Base-by-base conservation (phyloP, 1,139 yeast genomes). In the Blastobotrys buckinghamii region DNA sequence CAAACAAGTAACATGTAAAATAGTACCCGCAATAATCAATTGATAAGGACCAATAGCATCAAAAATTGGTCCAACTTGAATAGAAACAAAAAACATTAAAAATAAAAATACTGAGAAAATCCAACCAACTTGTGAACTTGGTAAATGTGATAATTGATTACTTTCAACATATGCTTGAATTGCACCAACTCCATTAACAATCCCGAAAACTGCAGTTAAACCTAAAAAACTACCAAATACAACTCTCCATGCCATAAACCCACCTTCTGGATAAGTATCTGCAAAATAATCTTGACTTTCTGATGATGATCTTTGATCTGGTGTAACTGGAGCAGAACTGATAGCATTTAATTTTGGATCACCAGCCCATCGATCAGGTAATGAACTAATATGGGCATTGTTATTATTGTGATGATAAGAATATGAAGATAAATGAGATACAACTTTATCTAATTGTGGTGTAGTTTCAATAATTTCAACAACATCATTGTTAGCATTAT, bases 111-210 rank as follows among this genome's bases (percentile, higher is more conserved):
- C 60, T 1, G 88, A 78, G 61, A 82, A 81, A 38, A 83, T 76
- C 90, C 89, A 82, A 6, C 85, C 78, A 3, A 80, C 74, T n/a
- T 75, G 70, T 1, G 82, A 72, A 2, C 79, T 66, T 12, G 71
- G 64, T 8, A 71, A 71, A 33, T 68, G 53, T 2, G 69, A 63
- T 44, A 82, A 67, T 57, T 80, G 84, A 59, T 82, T 76, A 8
- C 68, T 64, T 2, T 82, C 70, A 13, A 84, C 73, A 56, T 82
- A 82, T 0, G 86, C 76, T 63, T 83, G 84, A 44, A 83, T 73
- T 0, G 87, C 88, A 52, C 92, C 92, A 32, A 80, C 66, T 1
- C 85, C 72, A 59, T 84, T 84, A 58, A 82, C 72, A 22, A 82
- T 63, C 2, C 94, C 94, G 61, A 83, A 81, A 22, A 74, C 78